Evolutionary conservation across 1,284 basidiomycete species (phyloP).

Genomic region (Cryptococcus floricola): DNA sequence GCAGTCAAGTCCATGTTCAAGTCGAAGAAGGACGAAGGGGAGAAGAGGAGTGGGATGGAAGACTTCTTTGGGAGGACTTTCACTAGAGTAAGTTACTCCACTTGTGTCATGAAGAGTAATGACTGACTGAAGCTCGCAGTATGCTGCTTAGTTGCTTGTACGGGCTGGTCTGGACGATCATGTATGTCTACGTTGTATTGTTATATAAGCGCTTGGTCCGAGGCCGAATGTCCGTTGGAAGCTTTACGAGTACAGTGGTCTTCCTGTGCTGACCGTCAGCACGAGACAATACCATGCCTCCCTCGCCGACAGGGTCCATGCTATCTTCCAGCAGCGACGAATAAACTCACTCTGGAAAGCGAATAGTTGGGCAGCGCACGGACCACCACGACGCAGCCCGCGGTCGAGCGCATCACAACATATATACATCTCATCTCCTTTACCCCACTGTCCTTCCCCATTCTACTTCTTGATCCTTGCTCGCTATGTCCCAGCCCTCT

Average conservation of each 20-base stretch:
- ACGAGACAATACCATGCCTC: too few species aligned
- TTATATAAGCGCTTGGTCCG: background rate
- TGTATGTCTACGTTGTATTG: background rate
- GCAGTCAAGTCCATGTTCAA: slow-evolving; percentile 49
- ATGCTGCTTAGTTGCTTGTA: slow-evolving; percentile 1
- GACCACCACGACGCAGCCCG: background rate
- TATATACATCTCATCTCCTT: background rate
- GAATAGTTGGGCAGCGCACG: background rate
- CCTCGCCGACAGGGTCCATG: too few species aligned
- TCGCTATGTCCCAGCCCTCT: slow-evolving; percentile 1
- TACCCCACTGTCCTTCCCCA: background rate
- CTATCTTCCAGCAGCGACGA: too few species aligned
- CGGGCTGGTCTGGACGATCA: too few species aligned
- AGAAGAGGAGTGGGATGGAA: slow-evolving; percentile 30
- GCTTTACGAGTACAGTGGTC: too few species aligned
- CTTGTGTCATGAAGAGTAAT: background rate
- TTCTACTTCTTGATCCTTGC: background rate
- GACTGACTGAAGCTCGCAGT: slow-evolving; percentile 14
- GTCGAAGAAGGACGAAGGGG: slow-evolving; percentile 27
- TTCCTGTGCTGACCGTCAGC: too few species aligned
- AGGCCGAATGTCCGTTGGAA: too few species aligned
- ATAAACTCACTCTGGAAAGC: too few species aligned
- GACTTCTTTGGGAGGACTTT: slow-evolving; percentile 51
- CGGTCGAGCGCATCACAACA: too few species aligned
- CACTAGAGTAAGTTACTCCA: slow-evolving; percentile 41